Percentiles rank a stretch among this genome's conserved stretches.
Evolutionary conservation across 2,329 filamentous ascomycete species (phyloP).

Genomic region (Calonectria pauciramosa): DNA sequence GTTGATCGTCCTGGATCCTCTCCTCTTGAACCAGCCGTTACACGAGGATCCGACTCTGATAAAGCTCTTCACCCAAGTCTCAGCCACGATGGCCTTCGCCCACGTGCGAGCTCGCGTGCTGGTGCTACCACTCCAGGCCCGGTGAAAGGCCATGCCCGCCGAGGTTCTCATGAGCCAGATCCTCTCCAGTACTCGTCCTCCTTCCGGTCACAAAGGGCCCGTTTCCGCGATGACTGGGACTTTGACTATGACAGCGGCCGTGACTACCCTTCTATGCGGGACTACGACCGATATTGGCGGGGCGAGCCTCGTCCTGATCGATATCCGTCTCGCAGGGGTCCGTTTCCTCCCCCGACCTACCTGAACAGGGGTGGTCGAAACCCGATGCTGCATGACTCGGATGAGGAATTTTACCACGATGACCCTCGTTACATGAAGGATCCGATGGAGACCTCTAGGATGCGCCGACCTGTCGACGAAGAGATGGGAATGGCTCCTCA

Average conservation of each 20-base stretch:
- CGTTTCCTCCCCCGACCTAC: constrained; percentile 43
- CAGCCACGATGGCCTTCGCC: constrained; percentile 37
- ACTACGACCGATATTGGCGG: constrained; percentile 46
- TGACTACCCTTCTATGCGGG: constrained; percentile 36
- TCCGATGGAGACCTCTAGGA: constrained; percentile 28
- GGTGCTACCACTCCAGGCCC: constrained; percentile 30
- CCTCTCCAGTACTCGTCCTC: constrained; percentile 39
- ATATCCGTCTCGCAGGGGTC: constrained; percentile 39
- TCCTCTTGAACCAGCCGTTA: constrained; percentile 22
- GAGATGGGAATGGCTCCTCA: constrained; percentile 35
- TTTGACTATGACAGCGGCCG: constrained; percentile 34
- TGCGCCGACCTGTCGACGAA: constrained; percentile 39
- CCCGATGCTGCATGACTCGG: constrained; percentile 38
- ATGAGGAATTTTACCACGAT: constrained; percentile 41
- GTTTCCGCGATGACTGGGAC: constrained; percentile 43
- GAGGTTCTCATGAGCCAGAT: constrained; percentile 40
- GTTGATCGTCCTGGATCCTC: constrained; percentile 30
- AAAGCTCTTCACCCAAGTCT: constrained; percentile 35
- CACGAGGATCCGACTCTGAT: constrained; percentile 35
- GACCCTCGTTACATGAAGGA: constrained; percentile 35
- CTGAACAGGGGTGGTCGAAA: constrained; percentile 38
- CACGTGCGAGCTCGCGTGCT: constrained; percentile 37
- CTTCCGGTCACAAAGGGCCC: constrained; percentile 37
- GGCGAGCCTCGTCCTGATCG: constrained; percentile 38
- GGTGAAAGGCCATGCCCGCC: constrained; percentile 25